phyloP scores from a whole-genome alignment of 176 grass and related monocot species.

The Eleusine indica region DNA sequence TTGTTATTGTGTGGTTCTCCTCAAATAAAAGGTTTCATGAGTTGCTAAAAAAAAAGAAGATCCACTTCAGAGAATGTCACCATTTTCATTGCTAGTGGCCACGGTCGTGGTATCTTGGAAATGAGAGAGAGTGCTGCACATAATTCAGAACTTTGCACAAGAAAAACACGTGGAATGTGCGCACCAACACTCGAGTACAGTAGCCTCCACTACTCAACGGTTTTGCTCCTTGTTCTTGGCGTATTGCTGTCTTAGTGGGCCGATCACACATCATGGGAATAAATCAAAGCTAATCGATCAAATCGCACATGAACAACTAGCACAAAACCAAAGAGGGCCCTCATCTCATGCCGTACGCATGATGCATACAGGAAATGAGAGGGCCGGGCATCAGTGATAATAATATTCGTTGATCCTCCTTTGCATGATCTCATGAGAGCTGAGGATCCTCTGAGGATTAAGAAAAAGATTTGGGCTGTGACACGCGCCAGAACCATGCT shows the following conservation, averaged over 20 bases:
- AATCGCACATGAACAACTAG: slow-evolving; percentile 6
- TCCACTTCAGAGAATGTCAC: no score
- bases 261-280: not conserved
- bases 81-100: no score
- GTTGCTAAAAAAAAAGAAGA: no score
- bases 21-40: no score
- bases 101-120: no score
- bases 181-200: not conserved
- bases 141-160: not conserved
- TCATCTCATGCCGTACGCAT: not conserved
- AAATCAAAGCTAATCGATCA: not conserved
- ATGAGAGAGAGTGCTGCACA: not conserved
- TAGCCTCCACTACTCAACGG: not conserved
- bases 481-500: slow-evolving; percentile 17
- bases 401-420: not conserved
- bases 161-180: slow-evolving; percentile 21
- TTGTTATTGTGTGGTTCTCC: no score
- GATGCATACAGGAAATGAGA: not conserved
- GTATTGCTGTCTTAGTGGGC: slow-evolving; percentile 25
- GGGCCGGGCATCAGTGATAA: no score
- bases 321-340: not conserved
- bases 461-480: not conserved
- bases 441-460: not conserved
- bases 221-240: not conserved
- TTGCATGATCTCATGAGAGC: not conserved